Percentiles rank a stretch among this genome's conserved stretches.
Conservation (phyloP, 345 rosid species). For the Salix arbutifolia region DNA sequence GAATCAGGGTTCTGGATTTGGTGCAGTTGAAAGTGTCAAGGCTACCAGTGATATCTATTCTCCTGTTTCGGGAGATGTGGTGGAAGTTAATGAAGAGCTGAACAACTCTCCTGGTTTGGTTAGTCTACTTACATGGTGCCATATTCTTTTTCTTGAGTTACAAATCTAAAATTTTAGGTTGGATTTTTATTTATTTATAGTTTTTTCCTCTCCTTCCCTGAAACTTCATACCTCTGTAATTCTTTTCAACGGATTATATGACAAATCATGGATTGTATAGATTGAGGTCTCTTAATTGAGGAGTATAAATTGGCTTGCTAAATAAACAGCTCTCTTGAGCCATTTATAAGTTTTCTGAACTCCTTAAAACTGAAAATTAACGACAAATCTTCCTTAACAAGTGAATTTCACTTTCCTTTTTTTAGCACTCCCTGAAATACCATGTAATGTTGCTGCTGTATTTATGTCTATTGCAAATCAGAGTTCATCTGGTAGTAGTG, state of each 20-base stretch:
- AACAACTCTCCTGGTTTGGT: slow-evolving; percentile 68
- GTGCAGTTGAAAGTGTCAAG: slow-evolving; percentile 98
- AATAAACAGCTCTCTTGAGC: neutral
- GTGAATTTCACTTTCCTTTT: neutral
- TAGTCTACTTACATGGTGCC: slow-evolving; percentile 31
- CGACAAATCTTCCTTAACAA: neutral
- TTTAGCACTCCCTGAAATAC: neutral
- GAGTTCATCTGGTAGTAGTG: neutral
- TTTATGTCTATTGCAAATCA: neutral
- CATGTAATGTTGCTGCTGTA: neutral
- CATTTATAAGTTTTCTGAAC: neutral
- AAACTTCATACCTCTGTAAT: neutral
- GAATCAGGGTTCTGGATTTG: slow-evolving; percentile 68
- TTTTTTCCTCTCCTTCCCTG: neutral
- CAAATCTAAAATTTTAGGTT: neutral
- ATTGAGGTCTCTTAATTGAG: neutral
- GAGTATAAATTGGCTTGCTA: neutral
- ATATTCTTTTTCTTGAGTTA: neutral
- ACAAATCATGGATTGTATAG: neutral
- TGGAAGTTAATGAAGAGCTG: slow-evolving; percentile 69
- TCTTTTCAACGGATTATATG: neutral
- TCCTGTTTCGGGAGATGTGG: slow-evolving; percentile 83
- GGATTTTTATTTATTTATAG: neutral
- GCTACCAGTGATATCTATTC: slow-evolving; percentile 93
- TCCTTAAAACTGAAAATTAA: neutral